These are phyloP conservation scores for Salix viminalis DNA, from an alignment of 345 rosid genomes.

Conservation along the genomic window DNA sequence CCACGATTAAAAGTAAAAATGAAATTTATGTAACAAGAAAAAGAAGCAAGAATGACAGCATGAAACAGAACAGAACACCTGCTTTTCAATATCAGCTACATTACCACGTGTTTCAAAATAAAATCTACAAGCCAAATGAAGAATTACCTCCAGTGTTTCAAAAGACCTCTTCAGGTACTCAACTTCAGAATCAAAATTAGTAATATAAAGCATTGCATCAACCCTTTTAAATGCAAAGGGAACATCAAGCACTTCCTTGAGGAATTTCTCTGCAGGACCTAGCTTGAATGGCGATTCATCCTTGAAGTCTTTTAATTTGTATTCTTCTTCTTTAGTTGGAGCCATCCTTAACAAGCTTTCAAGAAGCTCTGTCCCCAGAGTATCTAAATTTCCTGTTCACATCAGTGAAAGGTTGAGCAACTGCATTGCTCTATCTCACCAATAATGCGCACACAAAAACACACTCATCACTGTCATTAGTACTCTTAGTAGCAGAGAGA, in stretches of 20 bases:
- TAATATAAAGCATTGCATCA: conserved; percentile 83
- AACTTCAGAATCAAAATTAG: conserved; percentile 81
- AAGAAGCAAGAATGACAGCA: neutral
- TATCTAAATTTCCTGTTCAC: conserved; percentile 70
- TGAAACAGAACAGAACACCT: neutral
- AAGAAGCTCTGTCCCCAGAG: conserved; percentile 84
- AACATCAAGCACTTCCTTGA: conserved; percentile 68
- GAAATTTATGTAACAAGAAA: neutral
- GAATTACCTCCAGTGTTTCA: conserved; percentile 65
- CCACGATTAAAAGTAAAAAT: neutral
- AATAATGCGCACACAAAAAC: neutral
- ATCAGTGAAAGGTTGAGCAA: neutral
- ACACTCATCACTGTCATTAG: neutral
- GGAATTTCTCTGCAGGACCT: conserved; percentile 93
- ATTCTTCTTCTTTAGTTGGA: conserved; percentile 85
- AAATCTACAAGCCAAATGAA: neutral
- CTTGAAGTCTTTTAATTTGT: conserved; percentile 67
- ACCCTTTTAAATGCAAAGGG: conserved; percentile 89
- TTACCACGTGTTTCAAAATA: neutral
- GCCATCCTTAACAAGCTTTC: conserved; percentile 94
- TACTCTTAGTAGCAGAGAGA: neutral
- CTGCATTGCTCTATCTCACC: neutral
- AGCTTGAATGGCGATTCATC: conserved; percentile 71
- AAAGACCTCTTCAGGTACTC: conserved; percentile 78
- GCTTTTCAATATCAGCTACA: neutral